Evolutionary conservation across 2,329 filamentous ascomycete species (phyloP), one percentile per base, ranked within the genome.

Genomic region (Curvularia hawaiiensis): DNA sequence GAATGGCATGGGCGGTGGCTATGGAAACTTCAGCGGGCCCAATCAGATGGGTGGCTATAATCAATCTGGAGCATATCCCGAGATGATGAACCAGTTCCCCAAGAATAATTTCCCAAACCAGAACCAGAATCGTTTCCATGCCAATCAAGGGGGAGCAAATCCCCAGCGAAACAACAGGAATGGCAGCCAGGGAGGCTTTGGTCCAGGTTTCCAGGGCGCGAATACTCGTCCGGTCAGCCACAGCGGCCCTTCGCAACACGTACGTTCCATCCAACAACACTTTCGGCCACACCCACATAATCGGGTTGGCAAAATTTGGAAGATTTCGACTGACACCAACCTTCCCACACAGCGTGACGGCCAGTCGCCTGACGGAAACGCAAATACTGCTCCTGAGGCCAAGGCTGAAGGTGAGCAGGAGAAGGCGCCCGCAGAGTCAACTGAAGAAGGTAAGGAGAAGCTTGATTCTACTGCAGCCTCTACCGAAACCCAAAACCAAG

Each of bases 91-190:
- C 73, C 81, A 83, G 71, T 85, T 82, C 77, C 80, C 80, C 79
- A 85, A 83, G 82, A 83, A 85, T 82, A 83, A 85, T 75, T 84
- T 81, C 74, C 81, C 90, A 79, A 88, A 86, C 85, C 74, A 77
- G 67, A 88, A 87, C 85, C 73, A 77, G 66, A 91, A 91, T 88
- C 89, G 92, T 82, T 92, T 90, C 82, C 88, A 86, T 82, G 86
- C 87, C 78, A 87, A 86, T 78, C 67, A 70, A 64, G 89, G 88
- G 67, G 89, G 88, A 68, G 62, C 75, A 68, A 73, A 75, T 65
- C 71, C 77, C 61, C 71, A 74, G 60, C 68, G 65, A 65, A 73
- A 72, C 59, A 72, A 68, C 61, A 77, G 76, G 69, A 76, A 76
- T 72, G 79, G 79, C 65, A 75, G 73, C 56, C 72, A 76, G 48